phyloP scores from a whole-genome alignment of 352 stramenopile genomes.

The Pythium monospermum region DNA sequence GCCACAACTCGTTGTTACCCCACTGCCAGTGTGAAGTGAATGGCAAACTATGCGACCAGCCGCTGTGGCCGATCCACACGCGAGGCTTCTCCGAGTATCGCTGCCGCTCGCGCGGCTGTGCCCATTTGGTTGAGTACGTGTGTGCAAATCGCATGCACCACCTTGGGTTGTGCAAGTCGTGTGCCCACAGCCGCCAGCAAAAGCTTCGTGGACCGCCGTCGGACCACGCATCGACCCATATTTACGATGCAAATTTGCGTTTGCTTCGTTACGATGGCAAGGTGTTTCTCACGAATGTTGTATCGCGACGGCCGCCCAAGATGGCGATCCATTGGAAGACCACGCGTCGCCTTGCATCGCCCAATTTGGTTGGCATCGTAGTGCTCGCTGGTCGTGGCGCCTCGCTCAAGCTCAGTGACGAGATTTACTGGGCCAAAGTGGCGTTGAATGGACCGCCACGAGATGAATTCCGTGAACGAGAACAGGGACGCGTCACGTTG shows the following conservation, averaged over 20 bases:
- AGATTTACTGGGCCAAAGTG: constrained; percentile 77
- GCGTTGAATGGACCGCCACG: constrained; percentile 59
- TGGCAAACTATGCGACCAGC: constrained; percentile 61
- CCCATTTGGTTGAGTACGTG: constrained; percentile 44
- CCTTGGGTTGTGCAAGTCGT: constrained; percentile 57
- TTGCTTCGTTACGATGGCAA: constrained; percentile 55
- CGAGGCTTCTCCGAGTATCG: constrained; percentile 8
- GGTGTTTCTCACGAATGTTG: constrained; percentile 53
- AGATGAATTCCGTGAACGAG: constrained; percentile 61
- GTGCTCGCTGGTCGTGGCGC: constrained; percentile 42
- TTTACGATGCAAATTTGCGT: constrained; percentile 62
- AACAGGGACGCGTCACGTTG: constrained; percentile 52
- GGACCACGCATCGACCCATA: constrained; percentile 65
- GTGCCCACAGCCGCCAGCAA: constrained; percentile 42
- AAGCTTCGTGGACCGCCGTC: constrained; percentile 49
- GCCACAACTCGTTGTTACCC: constrained; percentile 73
- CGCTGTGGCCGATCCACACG: constrained; percentile 48
- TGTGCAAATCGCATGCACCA: constrained; percentile 53
- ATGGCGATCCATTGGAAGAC: constrained; percentile 73
- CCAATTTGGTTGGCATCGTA: constrained; percentile 82
- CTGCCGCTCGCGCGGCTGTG: constrained; percentile 55
- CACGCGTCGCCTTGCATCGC: constrained; percentile 66
- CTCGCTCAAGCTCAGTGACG: constrained; percentile 39
- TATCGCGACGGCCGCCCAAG: constrained; percentile 51
- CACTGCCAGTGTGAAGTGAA: constrained; percentile 52